These are phyloP conservation scores for Tulasnella sp. DNA, from an alignment of 768 basidiomycete genomes.

Conservation along the genomic window DNA sequence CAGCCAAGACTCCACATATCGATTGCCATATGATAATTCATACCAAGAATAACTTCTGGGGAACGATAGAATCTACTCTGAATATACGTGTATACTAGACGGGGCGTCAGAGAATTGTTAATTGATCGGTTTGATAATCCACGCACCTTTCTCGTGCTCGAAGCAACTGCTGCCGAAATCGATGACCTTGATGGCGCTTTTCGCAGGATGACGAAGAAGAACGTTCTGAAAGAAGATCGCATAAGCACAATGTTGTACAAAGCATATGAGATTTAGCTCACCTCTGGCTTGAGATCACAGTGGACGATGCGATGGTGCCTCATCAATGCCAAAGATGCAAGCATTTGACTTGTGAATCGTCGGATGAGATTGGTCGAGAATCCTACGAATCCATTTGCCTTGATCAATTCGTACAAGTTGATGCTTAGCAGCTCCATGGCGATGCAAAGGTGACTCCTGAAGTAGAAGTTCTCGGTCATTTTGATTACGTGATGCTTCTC, in stretches of 20 bases:
- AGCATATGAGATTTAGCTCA: slow-evolving; percentile 26
- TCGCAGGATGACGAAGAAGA: slow-evolving; percentile 82
- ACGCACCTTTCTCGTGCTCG: slow-evolving; percentile 92
- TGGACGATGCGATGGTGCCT: slow-evolving; percentile 95
- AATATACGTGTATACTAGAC: slow-evolving; percentile 87
- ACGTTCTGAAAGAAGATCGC: slow-evolving; percentile 53
- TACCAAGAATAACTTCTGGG: slow-evolving; percentile 95
- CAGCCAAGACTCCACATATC: slow-evolving; percentile 99
- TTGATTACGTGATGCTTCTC: slow-evolving; percentile 96
- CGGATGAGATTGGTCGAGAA: slow-evolving; percentile 92
- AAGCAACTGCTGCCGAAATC: slow-evolving; percentile 98
- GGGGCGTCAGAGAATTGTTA: neutral
- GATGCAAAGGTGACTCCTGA: slow-evolving; percentile 94
- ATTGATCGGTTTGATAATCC: slow-evolving; percentile 17
- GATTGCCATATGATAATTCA: slow-evolving; percentile 99
- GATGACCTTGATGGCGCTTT: slow-evolving; percentile 95
- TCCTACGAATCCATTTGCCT: slow-evolving; percentile 97
- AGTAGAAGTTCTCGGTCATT: slow-evolving; percentile 98
- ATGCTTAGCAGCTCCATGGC: slow-evolving; percentile 97
- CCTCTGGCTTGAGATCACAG: slow-evolving; percentile 98
- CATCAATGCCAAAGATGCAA: slow-evolving; percentile 83
- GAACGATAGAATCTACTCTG: slow-evolving; percentile 99
- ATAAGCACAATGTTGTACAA: slow-evolving; percentile 5
- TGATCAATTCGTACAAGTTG: slow-evolving; percentile 97
- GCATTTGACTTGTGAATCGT: slow-evolving; percentile 92